Conservation (phyloP, 768 basidiomycete genomes). For the Kwoniella mangroviensis region DNA sequence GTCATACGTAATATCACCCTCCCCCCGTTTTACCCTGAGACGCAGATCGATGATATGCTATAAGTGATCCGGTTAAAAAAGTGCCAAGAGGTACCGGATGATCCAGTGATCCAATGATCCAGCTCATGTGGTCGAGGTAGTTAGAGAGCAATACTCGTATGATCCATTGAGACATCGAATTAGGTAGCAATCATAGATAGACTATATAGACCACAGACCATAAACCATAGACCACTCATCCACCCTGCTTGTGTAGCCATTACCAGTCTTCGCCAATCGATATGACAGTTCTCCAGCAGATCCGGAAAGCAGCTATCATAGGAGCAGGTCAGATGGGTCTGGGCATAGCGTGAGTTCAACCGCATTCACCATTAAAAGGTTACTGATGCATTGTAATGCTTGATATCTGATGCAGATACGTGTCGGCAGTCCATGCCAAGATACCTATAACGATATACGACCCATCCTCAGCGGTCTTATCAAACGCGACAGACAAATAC, state of each 20-base stretch:
- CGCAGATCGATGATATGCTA: background rate
- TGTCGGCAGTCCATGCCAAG: slow-evolving; percentile 75
- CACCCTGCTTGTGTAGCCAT: background rate
- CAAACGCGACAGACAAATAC: slow-evolving; percentile 72
- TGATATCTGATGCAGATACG: slow-evolving; percentile 20
- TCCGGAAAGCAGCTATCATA: slow-evolving; percentile 48
- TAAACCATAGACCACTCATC: background rate
- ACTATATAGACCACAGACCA: background rate
- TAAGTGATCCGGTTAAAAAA: background rate
- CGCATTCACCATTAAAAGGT: background rate
- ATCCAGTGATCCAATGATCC: background rate
- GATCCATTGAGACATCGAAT: no score
- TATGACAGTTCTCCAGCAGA: slow-evolving; percentile 32
- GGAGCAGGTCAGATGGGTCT: slow-evolving; percentile 67
- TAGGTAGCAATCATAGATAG: background rate
- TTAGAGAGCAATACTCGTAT: no score
- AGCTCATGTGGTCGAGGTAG: background rate
- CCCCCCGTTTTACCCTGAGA: background rate
- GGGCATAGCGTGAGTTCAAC: slow-evolving; percentile 80
- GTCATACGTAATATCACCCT: background rate
- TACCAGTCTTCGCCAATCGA: background rate
- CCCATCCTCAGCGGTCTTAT: slow-evolving; percentile 72
- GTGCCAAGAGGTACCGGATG: background rate
- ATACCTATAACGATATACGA: slow-evolving; percentile 87
- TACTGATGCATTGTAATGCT: background rate